Conservation (phyloP, 2,329 filamentous ascomycete genomes). For the Alternaria brassicae region DNA sequence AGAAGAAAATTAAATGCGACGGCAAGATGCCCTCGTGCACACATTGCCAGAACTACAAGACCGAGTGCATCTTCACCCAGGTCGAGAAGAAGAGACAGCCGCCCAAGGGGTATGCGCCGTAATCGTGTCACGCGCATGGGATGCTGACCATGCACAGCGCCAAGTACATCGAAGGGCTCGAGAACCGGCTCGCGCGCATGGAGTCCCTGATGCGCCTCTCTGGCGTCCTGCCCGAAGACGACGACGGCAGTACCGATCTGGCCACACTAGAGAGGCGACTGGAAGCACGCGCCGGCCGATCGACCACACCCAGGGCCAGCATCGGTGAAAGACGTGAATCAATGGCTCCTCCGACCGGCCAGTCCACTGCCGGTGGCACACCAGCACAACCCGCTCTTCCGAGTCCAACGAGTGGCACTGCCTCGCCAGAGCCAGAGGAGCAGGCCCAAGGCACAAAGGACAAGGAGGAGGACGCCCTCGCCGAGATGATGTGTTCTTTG, state of each 20-base stretch:
- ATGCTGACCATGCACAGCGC: slow-evolving; percentile 63
- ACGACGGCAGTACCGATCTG: slow-evolving; percentile 83
- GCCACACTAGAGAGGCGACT: slow-evolving; percentile 82
- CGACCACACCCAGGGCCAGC: slow-evolving; percentile 30
- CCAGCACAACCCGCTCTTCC: slow-evolving; percentile 56
- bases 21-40: slow-evolving; percentile 94
- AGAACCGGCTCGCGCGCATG: slow-evolving; percentile 95
- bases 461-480: slow-evolving; percentile 81
- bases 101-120: slow-evolving; percentile 77
- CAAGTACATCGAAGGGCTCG: slow-evolving; percentile 96
- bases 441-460: slow-evolving; percentile 49
- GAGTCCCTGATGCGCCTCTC: slow-evolving; percentile 88
- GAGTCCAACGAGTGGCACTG: slow-evolving; percentile 59
- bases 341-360: slow-evolving; percentile 49
- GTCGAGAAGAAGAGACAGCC: slow-evolving; percentile 98
- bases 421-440: slow-evolving; percentile 58
- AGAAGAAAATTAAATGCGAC: slow-evolving; percentile 97
- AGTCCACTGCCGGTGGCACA: slow-evolving; percentile 38
- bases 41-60: slow-evolving; percentile 98
- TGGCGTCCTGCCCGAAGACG: slow-evolving; percentile 84
- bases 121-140: neutral
- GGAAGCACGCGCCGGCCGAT: slow-evolving; percentile 57
- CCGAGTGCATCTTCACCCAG: slow-evolving; percentile 94
- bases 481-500: slow-evolving; percentile 98
- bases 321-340: slow-evolving; percentile 44